Evolutionary conservation across 78 protist genomes (phyloP).

Genomic region (Polysphondylium violaceum): DNA sequence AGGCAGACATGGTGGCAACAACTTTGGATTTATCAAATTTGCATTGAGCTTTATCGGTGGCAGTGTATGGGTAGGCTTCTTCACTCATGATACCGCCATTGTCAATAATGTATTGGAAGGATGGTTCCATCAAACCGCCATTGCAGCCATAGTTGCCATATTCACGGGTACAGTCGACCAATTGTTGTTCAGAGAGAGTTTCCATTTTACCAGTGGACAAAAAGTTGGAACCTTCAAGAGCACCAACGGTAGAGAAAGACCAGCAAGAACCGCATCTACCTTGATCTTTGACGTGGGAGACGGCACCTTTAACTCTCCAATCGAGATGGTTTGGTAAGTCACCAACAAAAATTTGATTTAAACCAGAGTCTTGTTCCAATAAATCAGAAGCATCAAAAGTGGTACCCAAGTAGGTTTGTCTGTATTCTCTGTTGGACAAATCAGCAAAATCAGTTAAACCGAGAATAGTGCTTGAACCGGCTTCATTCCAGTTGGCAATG

Average conservation of each 20-base stretch:
- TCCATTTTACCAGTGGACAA: slow-evolving; percentile 52
- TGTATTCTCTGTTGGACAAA: slow-evolving; percentile 56
- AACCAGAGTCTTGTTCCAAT: neutral
- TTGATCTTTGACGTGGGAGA: slow-evolving; percentile 87
- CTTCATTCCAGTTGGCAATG: slow-evolving; percentile 44
- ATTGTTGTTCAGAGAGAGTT: slow-evolving; percentile 85
- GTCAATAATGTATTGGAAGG: slow-evolving; percentile 67
- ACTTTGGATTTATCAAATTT: neutral
- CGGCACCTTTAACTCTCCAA: slow-evolving; percentile 86
- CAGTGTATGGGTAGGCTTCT: slow-evolving; percentile 89
- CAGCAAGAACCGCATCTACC: slow-evolving; percentile 92
- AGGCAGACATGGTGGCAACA: slow-evolving; percentile 42
- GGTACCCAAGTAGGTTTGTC: slow-evolving; percentile 50
- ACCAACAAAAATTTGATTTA: slow-evolving; percentile 80
- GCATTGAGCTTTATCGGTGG: slow-evolving; percentile 59
- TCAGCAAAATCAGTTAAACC: slow-evolving; percentile 69
- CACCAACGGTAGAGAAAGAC: slow-evolving; percentile 85
- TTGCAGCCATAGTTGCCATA: slow-evolving; percentile 79
- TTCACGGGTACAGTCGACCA: slow-evolving; percentile 77
- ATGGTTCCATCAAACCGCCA: slow-evolving; percentile 86
- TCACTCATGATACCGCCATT: slow-evolving; percentile 84
- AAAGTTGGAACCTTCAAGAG: slow-evolving; percentile 66
- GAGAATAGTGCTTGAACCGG: slow-evolving; percentile 57
- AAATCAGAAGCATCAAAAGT: neutral
- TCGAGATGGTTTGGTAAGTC: slow-evolving; percentile 60